Evolutionary conservation across 2,329 filamentous ascomycete genomes (phyloP).

Genomic region (Fusarium sp.): DNA sequence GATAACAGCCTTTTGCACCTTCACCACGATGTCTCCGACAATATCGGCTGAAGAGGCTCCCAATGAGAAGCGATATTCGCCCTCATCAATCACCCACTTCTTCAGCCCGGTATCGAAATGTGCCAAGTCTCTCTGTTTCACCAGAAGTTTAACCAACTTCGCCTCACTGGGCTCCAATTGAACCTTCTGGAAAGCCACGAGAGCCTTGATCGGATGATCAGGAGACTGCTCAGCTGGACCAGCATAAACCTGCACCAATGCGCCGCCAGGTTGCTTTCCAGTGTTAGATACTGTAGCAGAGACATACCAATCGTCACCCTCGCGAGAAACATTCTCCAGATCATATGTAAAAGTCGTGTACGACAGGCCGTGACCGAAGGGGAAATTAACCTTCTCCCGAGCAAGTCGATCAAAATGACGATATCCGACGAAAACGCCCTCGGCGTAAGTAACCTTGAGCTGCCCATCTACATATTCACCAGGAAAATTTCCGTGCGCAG

Average conservation of each 20-base stretch:
- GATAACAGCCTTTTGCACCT: background rate
- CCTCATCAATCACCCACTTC: constrained; percentile 43
- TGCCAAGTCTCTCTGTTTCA: constrained; percentile 39
- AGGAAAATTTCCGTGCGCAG: constrained; percentile 68
- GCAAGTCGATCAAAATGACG: constrained; percentile 69
- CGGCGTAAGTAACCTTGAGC: constrained; percentile 65
- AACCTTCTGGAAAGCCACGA: constrained; percentile 46
- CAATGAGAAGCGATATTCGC: constrained; percentile 40
- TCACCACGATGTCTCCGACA: background rate
- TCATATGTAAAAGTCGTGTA: constrained; percentile 70
- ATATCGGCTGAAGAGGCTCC: constrained; percentile 41
- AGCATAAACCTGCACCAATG: constrained; percentile 64
- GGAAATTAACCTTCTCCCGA: constrained; percentile 64
- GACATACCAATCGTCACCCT: constrained; percentile 55
- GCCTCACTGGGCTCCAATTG: constrained; percentile 34
- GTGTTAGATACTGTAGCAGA: constrained; percentile 65
- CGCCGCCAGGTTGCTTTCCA: constrained; percentile 57
- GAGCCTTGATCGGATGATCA: constrained; percentile 43
- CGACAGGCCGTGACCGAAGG: constrained; percentile 73
- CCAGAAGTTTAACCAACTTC: constrained; percentile 16
- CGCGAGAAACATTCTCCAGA: constrained; percentile 51
- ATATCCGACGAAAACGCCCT: constrained; percentile 75
- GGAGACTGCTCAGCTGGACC: constrained; percentile 9
- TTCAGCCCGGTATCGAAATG: constrained; percentile 38
- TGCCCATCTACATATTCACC: constrained; percentile 50